Evolutionary conservation across 225 moss, liverwort and hornwort genomes (phyloP), one percentile per base, ranked within the genome.

Genomic region (Ulota crispa): DNA sequence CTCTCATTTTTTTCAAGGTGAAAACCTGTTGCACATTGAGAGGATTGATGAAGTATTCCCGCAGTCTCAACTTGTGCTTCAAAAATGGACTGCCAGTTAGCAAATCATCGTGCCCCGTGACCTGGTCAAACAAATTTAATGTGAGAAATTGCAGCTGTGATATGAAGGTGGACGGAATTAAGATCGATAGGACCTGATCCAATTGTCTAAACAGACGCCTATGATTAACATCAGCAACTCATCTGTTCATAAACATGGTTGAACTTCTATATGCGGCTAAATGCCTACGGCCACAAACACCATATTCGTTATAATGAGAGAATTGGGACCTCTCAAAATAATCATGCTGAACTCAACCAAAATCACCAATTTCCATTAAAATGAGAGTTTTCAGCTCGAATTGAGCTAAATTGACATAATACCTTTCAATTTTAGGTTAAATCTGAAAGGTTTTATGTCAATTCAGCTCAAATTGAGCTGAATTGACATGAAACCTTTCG

Each of bases 11-110:
- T 39, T 86, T 88, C 69, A 90, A 78, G 54, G 90, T 90, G 73
- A 59, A 82, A 19, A 88, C 90, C 86, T 90, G 90, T 41, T 90
- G 90, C 60, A 88, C 90, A 53, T 90, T 90, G 69, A 90, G 87
- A 61, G 90, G 90, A 18, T 60, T 86, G 82, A 90, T 90, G 81
- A 88, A 90, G 57, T 85, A 83, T 36, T 90, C 90, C 32, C 90
- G 79, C 28, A 90, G 73, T 77, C 90, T 83, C 73, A 90, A 70
- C 62, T 83, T 85, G 68, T 90, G 84, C 77, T 84, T 90, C 67
- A 90, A 43, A 70, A 87, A 79, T 47, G 90, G 90, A 77, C 87
- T 90, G 39, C 88, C 87, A 16, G 79, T 75, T 42, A 90, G 86
- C 84, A 90, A 73, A 54, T 90, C 90, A 27, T 86, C 79, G n/a